These are phyloP conservation scores for Candida tropicalis DNA, from an alignment of 1,139 yeast species.

Conservation along the genomic window DNA sequence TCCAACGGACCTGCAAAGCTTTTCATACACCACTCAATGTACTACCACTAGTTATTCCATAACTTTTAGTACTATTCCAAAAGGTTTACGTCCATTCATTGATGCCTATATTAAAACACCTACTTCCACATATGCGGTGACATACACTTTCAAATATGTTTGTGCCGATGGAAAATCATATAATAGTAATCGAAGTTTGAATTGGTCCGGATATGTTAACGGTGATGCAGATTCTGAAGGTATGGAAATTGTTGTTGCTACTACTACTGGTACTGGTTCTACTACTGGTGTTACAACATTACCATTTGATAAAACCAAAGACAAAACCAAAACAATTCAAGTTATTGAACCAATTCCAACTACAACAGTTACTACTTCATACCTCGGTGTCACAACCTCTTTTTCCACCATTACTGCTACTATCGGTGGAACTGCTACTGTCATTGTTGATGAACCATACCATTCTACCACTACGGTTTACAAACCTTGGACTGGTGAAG, in stretches of 20 bases:
- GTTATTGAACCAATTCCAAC: conserved; percentile 24
- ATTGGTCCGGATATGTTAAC: conserved; percentile 7
- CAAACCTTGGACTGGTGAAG: conserved; percentile 17
- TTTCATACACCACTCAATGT: conserved; percentile 20
- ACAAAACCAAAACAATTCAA: conserved; percentile 20
- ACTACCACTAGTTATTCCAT: conserved; percentile 15
- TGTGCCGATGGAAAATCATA: too few relatives aligned
- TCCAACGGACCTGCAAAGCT: conserved; percentile 17
- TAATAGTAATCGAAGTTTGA: too few relatives aligned
- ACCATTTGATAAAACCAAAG: conserved; percentile 15
- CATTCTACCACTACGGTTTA: conserved; percentile 15
- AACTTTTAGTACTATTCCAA: conserved; percentile 25
- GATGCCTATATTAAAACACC: too few relatives aligned
- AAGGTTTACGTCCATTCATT: conserved; percentile 33
- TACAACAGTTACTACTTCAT: conserved; percentile 17
- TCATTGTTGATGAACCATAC: conserved; percentile 18
- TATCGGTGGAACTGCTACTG: conserved; percentile 20
- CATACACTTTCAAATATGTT: neutral
- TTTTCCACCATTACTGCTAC: conserved; percentile 17
- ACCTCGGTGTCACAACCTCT: neutral
- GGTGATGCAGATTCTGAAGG: conserved; percentile 24
- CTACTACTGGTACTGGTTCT: conserved; percentile 28
- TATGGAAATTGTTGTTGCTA: conserved; percentile 21
- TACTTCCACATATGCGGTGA: conserved; percentile 13
- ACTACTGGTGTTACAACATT: conserved; percentile 25